Conservation (phyloP, 2,329 filamentous ascomycete genomes). For the Phaeoacremonium minimum region DNA sequence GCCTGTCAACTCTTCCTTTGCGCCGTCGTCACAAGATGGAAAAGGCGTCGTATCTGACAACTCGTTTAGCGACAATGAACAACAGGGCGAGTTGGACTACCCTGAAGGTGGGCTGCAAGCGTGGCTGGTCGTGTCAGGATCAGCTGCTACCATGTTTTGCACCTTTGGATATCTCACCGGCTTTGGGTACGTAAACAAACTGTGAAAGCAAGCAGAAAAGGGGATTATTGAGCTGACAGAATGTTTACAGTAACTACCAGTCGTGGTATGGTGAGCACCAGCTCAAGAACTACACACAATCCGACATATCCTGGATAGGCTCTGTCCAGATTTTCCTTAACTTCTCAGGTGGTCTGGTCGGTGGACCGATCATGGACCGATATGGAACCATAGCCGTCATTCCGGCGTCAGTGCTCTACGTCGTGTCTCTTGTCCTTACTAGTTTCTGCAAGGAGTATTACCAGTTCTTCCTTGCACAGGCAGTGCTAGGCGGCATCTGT, state of each 20-base stretch:
- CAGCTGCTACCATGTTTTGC: slow-evolving; percentile 27
- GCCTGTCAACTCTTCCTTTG: background rate
- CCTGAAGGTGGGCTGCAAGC: slow-evolving; percentile 27
- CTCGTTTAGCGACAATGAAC: background rate
- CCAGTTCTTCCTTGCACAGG: slow-evolving; percentile 10
- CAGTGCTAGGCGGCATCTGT: slow-evolving; percentile 18
- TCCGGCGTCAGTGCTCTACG: slow-evolving; percentile 8
- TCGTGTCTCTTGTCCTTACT: slow-evolving; percentile 8
- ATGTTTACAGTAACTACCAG: slow-evolving; percentile 18
- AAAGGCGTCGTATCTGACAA: background rate
- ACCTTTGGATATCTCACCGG: slow-evolving; percentile 34
- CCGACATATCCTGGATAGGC: slow-evolving; percentile 10
- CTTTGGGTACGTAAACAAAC: slow-evolving; percentile 30
- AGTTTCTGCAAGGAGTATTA: slow-evolving; percentile 11
- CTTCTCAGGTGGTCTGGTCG: slow-evolving; percentile 8
- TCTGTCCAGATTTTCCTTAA: slow-evolving; percentile 10
- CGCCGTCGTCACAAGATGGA: background rate
- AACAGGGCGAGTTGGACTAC: slow-evolving; percentile 10
- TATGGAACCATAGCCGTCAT: slow-evolving; percentile 8
- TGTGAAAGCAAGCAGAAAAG: background rate
- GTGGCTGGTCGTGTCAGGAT: slow-evolving; percentile 32
- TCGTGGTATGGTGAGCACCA: slow-evolving; percentile 8
- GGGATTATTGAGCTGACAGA: slow-evolving; percentile 25
- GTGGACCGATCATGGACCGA: slow-evolving; percentile 8
- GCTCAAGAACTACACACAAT: slow-evolving; percentile 8